These are phyloP conservation scores for Coemansia sp. DNA, from an alignment of 192 early-diverging fungal genomes.

Conservation along the genomic window DNA sequence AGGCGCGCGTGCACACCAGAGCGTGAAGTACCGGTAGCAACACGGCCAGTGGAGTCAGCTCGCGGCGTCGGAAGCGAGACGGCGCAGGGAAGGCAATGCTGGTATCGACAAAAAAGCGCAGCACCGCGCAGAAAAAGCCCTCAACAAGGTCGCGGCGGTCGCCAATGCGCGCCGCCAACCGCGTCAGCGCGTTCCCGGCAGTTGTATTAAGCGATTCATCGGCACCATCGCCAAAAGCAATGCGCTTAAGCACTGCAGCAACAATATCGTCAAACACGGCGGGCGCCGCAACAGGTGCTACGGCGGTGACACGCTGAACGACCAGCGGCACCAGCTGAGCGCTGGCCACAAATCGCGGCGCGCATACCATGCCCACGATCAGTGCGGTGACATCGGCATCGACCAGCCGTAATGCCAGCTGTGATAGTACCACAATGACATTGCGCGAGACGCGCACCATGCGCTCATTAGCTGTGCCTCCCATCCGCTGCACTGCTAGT, in stretches of 20 bases:
- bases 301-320: slow-evolving; percentile 59
- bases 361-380: slow-evolving; percentile 65
- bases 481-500: slow-evolving; percentile 23
- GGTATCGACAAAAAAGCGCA: slow-evolving; percentile 44
- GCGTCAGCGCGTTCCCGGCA: slow-evolving; percentile 26
- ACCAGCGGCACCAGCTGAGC: slow-evolving; percentile 54
- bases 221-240: slow-evolving; percentile 21
- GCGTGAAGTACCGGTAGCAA: slow-evolving; percentile 63
- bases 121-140: slow-evolving; percentile 21
- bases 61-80: slow-evolving; percentile 11
- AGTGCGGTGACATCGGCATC: slow-evolving; percentile 58
- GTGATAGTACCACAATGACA: slow-evolving; percentile 36
- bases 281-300: slow-evolving; percentile 60
- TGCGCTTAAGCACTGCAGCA: slow-evolving; percentile 29
- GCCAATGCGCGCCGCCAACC: slow-evolving; percentile 27
- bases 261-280: slow-evolving; percentile 64
- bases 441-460: slow-evolving; percentile 41
- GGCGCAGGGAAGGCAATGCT: slow-evolving; percentile 22
- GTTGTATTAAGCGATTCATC: slow-evolving; percentile 14
- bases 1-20: slow-evolving; percentile 61
- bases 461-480: slow-evolving; percentile 2
- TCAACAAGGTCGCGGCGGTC: slow-evolving; percentile 23
- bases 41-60: slow-evolving; percentile 37
- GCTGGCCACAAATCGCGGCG: slow-evolving; percentile 57
- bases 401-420: slow-evolving; percentile 22